Conservation (phyloP, 1,284 basidiomycete genomes). For the Xerocomus nothofagi region DNA sequence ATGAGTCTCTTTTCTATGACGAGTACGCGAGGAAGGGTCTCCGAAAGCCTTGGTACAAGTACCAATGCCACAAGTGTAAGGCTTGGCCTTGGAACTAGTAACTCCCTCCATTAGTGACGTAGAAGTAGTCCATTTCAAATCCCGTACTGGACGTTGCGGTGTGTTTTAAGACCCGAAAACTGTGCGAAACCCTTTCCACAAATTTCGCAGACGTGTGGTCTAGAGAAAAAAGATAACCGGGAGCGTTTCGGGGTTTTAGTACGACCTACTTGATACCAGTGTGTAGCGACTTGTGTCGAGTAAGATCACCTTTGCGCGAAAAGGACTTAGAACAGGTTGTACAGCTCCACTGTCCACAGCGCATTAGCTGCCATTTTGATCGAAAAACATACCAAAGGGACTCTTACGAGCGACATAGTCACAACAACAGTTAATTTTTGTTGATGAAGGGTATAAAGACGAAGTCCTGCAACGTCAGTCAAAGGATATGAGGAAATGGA, state of each 20-base stretch:
- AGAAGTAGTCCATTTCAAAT: conserved; percentile 1
- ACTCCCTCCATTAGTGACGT: conserved; percentile 10
- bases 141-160: conserved; percentile 60
- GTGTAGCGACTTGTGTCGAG: conserved; percentile 49
- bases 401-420: conserved; percentile 31
- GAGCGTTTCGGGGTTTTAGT: not conserved
- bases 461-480: conserved; percentile 41
- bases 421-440: not conserved
- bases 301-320: conserved; percentile 52
- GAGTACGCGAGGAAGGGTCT: conserved; percentile 62
- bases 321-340: conserved; percentile 46
- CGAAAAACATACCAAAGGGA: not conserved
- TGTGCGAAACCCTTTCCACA: conserved; percentile 58
- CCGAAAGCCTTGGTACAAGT: conserved; percentile 51
- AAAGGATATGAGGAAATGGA: conserved; percentile 11
- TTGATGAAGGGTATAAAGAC: conserved; percentile 34
- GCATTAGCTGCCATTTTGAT: conserved; percentile 1
- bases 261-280: conserved; percentile 44
- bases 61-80: conserved; percentile 46
- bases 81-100: conserved; percentile 55
- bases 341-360: conserved; percentile 35
- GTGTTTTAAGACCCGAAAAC: conserved; percentile 53
- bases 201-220: conserved; percentile 45
- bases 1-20: conserved; percentile 62
- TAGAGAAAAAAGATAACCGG: conserved; percentile 24